A percentile compares a stretch with the other conserved stretches of the same genome.
Conservation (phyloP, 345 rosid genomes). For the Bruguiera parviflora region DNA sequence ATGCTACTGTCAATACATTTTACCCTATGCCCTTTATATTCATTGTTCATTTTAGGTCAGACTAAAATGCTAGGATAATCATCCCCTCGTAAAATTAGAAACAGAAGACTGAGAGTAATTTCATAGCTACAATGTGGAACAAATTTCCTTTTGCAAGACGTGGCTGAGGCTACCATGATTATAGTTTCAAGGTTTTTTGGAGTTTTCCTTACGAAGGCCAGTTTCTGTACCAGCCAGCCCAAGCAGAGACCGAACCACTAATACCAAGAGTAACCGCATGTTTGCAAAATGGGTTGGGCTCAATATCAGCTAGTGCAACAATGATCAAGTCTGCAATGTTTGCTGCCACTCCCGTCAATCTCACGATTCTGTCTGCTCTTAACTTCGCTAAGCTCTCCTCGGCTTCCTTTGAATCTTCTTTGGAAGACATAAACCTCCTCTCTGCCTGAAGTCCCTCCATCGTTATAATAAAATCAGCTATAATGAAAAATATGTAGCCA, state of each 20-base stretch:
- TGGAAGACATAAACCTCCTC: slow-evolving; percentile 34
- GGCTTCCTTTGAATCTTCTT: slow-evolving; percentile 20
- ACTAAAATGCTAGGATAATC: no score
- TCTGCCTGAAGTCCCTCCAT: slow-evolving; percentile 42
- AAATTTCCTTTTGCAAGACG: no score
- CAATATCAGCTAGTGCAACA: slow-evolving; percentile 69
- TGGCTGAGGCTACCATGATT: no score
- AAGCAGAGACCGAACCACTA: slow-evolving; percentile 89
- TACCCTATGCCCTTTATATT: no score
- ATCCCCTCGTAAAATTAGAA: no score
- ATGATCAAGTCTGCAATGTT: slow-evolving; percentile 66
- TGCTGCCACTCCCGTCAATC: slow-evolving; percentile 77
- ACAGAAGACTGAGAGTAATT: no score
- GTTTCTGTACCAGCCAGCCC: slow-evolving; percentile 97
- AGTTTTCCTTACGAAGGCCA: slow-evolving; percentile 54
- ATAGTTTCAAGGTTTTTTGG: no score
- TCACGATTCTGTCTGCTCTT: slow-evolving; percentile 59
- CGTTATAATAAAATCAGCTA: slow-evolving; percentile 54
- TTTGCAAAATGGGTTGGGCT: slow-evolving; percentile 84
- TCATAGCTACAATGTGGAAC: no score
- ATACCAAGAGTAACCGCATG: slow-evolving; percentile 67
- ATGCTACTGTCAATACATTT: no score
- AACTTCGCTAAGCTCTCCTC: slow-evolving; percentile 41
- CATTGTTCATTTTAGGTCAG: no score
- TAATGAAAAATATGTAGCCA: slow-evolving; percentile 74